A percentile compares a stretch with the other conserved stretches of the same genome.
Evolutionary conservation across 345 rosid species (phyloP).

Genomic region (Psidium friedrichsthalianum): DNA sequence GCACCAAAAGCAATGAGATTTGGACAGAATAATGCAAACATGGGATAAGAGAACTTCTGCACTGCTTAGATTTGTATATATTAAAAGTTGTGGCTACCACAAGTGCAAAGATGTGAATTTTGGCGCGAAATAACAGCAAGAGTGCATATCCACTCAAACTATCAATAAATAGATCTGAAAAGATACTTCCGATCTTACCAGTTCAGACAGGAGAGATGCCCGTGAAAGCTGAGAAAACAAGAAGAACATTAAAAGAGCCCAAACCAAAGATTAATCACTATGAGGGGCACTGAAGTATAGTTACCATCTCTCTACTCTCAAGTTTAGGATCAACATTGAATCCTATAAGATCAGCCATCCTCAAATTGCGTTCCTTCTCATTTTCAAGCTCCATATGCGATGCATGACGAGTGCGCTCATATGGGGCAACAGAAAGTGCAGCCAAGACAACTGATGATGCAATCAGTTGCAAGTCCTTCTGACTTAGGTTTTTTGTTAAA

Average conservation of each 20-base stretch:
- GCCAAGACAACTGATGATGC: slow-evolving; percentile 96
- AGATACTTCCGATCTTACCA: slow-evolving; percentile 37
- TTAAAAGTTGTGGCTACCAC: not conserved
- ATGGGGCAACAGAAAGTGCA: slow-evolving; percentile 75
- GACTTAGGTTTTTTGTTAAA: slow-evolving; percentile 92
- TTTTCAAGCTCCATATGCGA: slow-evolving; percentile 88
- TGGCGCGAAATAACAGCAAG: not conserved
- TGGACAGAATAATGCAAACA: not conserved
- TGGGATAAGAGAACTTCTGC: not conserved
- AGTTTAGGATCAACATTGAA: slow-evolving; percentile 77
- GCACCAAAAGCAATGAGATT: not conserved
- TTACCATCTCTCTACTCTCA: slow-evolving; percentile 90
- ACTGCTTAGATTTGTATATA: not conserved
- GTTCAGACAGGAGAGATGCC: slow-evolving; percentile 72
- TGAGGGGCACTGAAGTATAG: not conserved
- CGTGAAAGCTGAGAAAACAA: slow-evolving; percentile 61
- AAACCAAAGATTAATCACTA: not conserved
- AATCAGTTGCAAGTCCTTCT: slow-evolving; percentile 83
- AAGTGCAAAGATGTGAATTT: not conserved
- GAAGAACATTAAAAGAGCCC: slow-evolving; percentile 4
- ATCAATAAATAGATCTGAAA: not conserved
- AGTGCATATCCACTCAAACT: not conserved
- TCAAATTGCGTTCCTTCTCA: slow-evolving; percentile 80
- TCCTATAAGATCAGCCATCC: slow-evolving; percentile 94
- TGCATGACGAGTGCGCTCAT: slow-evolving; percentile 47